Percentiles rank a stretch among this genome's conserved stretches.
Evolutionary conservation across 805 yeast genomes (phyloP).

Genomic region (Candida namnaoensis): DNA sequence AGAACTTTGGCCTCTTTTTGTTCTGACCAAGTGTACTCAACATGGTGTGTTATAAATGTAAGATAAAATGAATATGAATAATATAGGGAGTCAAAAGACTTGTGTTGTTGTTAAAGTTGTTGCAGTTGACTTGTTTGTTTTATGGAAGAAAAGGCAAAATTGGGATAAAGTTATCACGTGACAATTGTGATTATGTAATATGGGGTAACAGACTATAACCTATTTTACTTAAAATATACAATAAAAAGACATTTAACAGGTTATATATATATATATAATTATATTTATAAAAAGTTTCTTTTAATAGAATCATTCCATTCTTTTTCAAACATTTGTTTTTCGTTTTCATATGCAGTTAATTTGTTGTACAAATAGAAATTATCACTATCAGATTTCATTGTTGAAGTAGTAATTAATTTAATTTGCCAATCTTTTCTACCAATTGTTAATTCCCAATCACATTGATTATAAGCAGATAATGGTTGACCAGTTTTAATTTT

Average conservation of each 20-base stretch:
- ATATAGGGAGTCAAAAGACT: too few relatives aligned
- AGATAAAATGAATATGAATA: too few relatives aligned
- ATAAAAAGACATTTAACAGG: too few relatives aligned
- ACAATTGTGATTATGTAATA: too few relatives aligned
- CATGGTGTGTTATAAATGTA: neutral
- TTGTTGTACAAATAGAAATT: conserved; percentile 24
- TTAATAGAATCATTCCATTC: conserved; percentile 25
- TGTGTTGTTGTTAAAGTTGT: conserved; percentile 2
- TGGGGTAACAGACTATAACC: too few relatives aligned
- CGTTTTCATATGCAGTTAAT: conserved; percentile 27
- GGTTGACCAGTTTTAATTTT: conserved; percentile 27
- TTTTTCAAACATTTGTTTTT: conserved; percentile 21
- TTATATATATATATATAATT: too few relatives aligned
- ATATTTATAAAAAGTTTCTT: conserved; percentile 23
- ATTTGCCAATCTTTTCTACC: conserved; percentile 33
- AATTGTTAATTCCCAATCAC: conserved; percentile 31
- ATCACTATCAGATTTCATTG: conserved; percentile 21
- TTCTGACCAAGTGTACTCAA: neutral
- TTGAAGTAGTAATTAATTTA: conserved; percentile 22
- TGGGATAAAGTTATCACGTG: too few relatives aligned
- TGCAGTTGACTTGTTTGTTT: too few relatives aligned
- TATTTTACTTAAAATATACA: too few relatives aligned
- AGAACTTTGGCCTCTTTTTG: conserved; percentile 48
- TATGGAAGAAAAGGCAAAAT: too few relatives aligned
- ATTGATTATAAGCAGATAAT: conserved; percentile 27